These are phyloP conservation scores for Panaeolus cyanescens DNA, from an alignment of 768 basidiomycete genomes.

Conservation along the genomic window DNA sequence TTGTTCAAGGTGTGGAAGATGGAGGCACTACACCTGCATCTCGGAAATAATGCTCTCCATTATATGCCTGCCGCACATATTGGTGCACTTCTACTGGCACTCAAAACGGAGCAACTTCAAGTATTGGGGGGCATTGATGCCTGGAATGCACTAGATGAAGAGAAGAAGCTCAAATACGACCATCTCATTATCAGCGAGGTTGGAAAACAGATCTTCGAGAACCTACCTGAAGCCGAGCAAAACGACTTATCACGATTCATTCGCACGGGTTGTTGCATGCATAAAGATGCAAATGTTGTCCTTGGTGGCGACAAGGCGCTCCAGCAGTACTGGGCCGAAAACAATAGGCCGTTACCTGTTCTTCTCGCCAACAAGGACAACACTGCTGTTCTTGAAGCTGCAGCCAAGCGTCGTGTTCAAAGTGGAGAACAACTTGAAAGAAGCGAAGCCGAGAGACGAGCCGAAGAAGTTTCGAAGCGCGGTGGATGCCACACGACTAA, in stretches of 20 bases:
- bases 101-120: slow-evolving; percentile 7
- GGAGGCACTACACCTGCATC: too few relatives aligned
- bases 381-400: neutral
- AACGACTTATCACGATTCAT: slow-evolving; percentile 16
- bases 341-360: neutral
- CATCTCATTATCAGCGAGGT: slow-evolving; percentile 6
- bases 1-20: neutral
- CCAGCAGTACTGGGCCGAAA: neutral
- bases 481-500: slow-evolving; percentile 14
- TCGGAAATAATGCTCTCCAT: slow-evolving; percentile 13
- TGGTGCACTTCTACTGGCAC: neutral
- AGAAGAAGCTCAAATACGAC: slow-evolving; percentile 10
- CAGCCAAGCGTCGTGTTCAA: slow-evolving; percentile 1
- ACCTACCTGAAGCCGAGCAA: slow-evolving; percentile 13
- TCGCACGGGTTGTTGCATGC: slow-evolving; percentile 31
- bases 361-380: slow-evolving; percentile 10
- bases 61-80: neutral
- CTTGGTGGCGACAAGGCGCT: slow-evolving; percentile 18
- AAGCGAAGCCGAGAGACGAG: neutral
- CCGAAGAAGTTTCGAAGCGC: slow-evolving; percentile 11
- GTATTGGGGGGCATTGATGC: slow-evolving; percentile 12
- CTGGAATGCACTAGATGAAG: slow-evolving; percentile 15
- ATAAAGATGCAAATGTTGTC: slow-evolving; percentile 27
- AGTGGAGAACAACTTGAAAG: neutral
- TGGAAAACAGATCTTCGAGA: slow-evolving; percentile 17